Base-by-base conservation (phyloP, 768 basidiomycete genomes). In the Macrolepiota fuliginosa region DNA sequence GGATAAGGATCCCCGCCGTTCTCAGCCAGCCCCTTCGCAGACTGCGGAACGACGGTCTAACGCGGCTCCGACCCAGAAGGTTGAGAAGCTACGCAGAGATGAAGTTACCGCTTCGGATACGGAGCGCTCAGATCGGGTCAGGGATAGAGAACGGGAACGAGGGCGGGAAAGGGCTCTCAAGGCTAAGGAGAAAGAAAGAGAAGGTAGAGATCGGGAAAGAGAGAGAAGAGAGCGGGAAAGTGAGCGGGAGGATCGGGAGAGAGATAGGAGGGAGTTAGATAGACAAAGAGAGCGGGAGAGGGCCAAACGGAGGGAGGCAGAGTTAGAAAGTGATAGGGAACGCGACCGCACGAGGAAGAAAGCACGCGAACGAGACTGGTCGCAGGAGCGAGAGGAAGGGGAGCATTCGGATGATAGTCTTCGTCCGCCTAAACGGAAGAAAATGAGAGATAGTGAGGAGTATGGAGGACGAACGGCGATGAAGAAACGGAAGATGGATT, bases 371-470 rank as follows among this genome's bases (percentile, higher is more conserved):
- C 39, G 62, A 24, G 65, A 63, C 15, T 35, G 62, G 45, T 45
- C 58, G 17, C 37, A 56, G 46, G 70, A 72, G 37, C 66, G 67
- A 54, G 74, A 76, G 45, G 64, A 69, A 42, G 68, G 68, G 15
- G 68, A 69, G 49, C 61, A 62, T 54, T 69, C 68, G 3, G 68
- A 69, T 45, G 61, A 65, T 24, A 63, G 62, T 29, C 47, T 7
- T 62, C 65, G 36, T 37, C 63, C 61, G 17, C 61, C 73, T n/a
- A 83, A 83, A 66, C 78, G 82, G 27, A 83, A 79, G 66, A 73
- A 74, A 50, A 62, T 61, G 1, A 46, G 67, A n/a, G 76, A 77
- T 29, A 40, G 59, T 32, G 73, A 73, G 17, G 77, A 76, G 35
- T 62, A 67, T 3, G 77, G 57, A 29, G 51, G 57, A 76, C 39